Conservation (phyloP, 2,329 filamentous ascomycete species). For the Sporothrix euskadiensis region DNA sequence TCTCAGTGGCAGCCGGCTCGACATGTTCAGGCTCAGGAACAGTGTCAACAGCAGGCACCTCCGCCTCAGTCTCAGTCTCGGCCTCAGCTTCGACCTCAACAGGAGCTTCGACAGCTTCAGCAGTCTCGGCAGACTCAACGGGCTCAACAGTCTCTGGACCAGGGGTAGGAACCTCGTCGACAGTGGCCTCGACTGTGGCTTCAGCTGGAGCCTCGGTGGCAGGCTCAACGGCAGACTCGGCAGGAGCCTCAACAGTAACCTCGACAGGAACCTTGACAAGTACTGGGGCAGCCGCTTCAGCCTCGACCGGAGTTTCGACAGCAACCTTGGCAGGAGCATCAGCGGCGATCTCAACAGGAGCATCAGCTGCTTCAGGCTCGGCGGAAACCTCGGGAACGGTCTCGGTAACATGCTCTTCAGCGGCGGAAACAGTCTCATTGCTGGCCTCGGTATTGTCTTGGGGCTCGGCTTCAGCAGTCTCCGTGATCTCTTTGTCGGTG, state of each 20-base stretch:
- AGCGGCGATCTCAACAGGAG: neutral
- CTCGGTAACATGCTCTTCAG: neutral
- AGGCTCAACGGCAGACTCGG: neutral
- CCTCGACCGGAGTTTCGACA: neutral
- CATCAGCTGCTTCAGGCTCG: neutral
- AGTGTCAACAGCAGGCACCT: neutral
- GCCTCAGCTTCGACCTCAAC: neutral
- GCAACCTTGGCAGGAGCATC: neutral
- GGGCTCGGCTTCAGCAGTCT: neutral
- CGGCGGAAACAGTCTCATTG: neutral
- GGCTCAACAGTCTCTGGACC: neutral
- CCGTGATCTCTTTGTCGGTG: neutral
- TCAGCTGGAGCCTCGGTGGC: neutral
- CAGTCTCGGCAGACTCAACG: neutral
- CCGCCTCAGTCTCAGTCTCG: no score
- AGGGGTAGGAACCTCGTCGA: neutral
- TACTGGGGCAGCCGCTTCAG: neutral
- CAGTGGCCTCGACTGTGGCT: constrained; percentile 14
- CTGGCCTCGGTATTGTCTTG: neutral
- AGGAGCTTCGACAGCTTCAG: neutral
- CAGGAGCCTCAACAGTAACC: neutral
- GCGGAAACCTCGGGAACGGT: neutral
- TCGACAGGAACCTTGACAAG: neutral
- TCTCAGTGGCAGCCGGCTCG: neutral
- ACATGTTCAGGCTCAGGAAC: neutral